These are phyloP conservation scores for Moesziomyces sp. DNA, from an alignment of 1,284 basidiomycete genomes.

Conservation along the genomic window DNA sequence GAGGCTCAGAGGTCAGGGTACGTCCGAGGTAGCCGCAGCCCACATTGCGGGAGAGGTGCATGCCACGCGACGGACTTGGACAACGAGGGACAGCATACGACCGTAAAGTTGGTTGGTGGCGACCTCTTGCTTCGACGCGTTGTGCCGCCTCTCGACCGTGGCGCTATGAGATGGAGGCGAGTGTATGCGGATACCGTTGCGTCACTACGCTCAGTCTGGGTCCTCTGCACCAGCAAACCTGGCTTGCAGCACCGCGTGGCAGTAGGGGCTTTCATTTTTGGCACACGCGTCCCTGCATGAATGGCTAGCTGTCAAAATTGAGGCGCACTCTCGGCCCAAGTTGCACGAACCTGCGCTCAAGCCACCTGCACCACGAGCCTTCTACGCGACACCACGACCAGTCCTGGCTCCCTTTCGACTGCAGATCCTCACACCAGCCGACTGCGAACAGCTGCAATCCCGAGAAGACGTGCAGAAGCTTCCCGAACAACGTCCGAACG, in stretches of 20 bases:
- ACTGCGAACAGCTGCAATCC: not conserved
- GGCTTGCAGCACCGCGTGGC: not conserved
- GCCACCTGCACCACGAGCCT: not conserved
- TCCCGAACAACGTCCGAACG: not conserved
- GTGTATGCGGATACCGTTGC: not conserved
- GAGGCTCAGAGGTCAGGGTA: not conserved
- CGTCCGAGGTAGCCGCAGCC: not conserved
- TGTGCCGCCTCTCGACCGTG: not conserved
- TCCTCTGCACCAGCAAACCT: not conserved
- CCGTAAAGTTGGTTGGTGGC: not conserved
- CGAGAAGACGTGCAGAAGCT: not conserved
- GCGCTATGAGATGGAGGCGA: not conserved
- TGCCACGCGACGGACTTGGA: not conserved
- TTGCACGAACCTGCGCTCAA: not conserved
- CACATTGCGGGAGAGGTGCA: not conserved
- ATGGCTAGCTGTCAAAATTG: not conserved
- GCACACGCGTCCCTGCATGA: not conserved
- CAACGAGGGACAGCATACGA: not conserved
- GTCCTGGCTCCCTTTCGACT: too few species aligned
- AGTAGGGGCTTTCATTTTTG: not conserved
- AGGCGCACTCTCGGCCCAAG: not conserved
- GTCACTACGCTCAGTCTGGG: not conserved
- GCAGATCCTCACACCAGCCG: too few species aligned
- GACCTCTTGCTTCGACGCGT: not conserved
- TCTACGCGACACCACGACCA: not conserved